Conservation (phyloP, 78 protist genomes). For the Chrysochromulina parva region DNA sequence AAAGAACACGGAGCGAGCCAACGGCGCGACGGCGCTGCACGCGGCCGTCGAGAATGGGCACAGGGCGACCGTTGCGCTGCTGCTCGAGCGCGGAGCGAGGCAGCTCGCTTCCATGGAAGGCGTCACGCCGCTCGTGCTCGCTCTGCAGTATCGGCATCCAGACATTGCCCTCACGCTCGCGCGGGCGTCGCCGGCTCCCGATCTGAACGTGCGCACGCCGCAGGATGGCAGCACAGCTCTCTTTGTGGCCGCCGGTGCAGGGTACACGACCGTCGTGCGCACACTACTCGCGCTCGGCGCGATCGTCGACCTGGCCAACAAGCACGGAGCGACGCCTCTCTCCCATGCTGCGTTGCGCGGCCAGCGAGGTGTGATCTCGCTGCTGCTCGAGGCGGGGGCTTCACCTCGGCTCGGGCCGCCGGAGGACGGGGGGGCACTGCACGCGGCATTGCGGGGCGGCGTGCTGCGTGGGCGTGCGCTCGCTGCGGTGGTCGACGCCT, state of each 20-base stretch:
- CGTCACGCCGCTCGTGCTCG: constrained; percentile 7
- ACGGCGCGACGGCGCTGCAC: constrained; percentile 44
- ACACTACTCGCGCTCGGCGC: neutral
- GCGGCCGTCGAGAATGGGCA: constrained; percentile 42
- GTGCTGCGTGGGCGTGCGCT: no score
- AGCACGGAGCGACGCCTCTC: constrained; percentile 5
- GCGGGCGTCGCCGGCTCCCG: neutral
- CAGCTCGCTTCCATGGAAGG: constrained; percentile 31
- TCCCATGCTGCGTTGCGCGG: constrained; percentile 3
- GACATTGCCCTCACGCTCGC: neutral
- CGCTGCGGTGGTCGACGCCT: no score
- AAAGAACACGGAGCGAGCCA: constrained; percentile 1
- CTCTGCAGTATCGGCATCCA: constrained; percentile 28
- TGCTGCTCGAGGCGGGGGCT: no score
- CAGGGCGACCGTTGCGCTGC: neutral
- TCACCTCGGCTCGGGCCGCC: no score
- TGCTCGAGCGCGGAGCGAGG: constrained; percentile 24
- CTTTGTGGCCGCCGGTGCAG: constrained; percentile 3
- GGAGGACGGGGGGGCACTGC: no score
- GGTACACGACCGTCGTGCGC: neutral
- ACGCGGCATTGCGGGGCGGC: no score
- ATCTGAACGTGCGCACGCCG: neutral
- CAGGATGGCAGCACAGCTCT: neutral
- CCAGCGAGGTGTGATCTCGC: neutral
- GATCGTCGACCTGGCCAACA: neutral